These are phyloP conservation scores for Annulohypoxylon bovei DNA, from an alignment of 495 filamentous ascomycete genomes.

Conservation along the genomic window DNA sequence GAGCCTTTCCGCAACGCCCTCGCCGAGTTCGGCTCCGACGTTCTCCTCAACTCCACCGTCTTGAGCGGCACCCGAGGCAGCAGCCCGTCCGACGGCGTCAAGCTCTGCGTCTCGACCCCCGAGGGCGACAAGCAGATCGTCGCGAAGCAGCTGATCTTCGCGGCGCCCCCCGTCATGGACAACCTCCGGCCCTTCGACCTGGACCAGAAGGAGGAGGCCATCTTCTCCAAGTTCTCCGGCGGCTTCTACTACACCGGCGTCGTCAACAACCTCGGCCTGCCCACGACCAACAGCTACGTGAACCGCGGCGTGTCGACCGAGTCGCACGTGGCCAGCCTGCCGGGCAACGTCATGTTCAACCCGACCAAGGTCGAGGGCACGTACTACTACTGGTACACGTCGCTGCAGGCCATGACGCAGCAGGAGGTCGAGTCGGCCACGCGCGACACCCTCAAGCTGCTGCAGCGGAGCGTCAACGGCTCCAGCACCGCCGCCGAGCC, in stretches of 20 bases:
- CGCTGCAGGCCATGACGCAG: conserved; percentile 17
- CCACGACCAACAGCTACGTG: conserved; percentile 18
- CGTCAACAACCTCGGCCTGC: conserved; percentile 25
- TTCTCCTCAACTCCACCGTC: conserved; percentile 44
- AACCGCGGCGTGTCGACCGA: conserved; percentile 27
- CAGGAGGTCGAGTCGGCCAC: conserved; percentile 21
- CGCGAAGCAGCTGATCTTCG: conserved; percentile 59
- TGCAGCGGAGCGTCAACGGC: conserved; percentile 20
- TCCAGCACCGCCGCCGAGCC: conserved; percentile 16
- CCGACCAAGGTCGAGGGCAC: conserved; percentile 31
- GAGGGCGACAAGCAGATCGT: conserved; percentile 46
- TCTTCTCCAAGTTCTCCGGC: conserved; percentile 48
- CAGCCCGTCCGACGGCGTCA: conserved; percentile 25
- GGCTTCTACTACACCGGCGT: conserved; percentile 33
- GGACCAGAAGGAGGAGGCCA: conserved; percentile 44
- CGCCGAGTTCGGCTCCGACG: conserved; percentile 46
- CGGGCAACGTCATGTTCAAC: conserved; percentile 35
- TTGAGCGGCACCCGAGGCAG: conserved; percentile 11
- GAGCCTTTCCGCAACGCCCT: conserved; percentile 55
- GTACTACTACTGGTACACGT: conserved; percentile 40
- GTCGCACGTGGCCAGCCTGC: conserved; percentile 19
- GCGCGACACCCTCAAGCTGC: conserved; percentile 22
- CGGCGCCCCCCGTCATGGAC: conserved; percentile 52
- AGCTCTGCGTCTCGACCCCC: conserved; percentile 28
- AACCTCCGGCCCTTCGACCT: conserved; percentile 50